Evolutionary conservation across 371 early-diverging fungal genomes (phyloP).

Genomic region (Polyrhizophydium stewartii): DNA sequence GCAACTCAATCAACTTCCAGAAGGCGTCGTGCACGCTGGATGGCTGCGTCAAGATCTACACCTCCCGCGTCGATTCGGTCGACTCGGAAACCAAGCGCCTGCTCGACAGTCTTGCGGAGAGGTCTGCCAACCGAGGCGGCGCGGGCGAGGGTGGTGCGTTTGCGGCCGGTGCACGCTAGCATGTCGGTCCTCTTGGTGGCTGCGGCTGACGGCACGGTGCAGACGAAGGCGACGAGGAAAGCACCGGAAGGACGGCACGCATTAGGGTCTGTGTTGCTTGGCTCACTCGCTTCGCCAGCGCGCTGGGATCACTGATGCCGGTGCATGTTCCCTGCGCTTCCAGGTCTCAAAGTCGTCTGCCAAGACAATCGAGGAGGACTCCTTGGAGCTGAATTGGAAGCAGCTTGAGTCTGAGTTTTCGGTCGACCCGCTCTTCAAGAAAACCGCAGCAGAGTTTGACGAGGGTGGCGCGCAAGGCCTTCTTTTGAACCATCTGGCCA

Average conservation of each 20-base stretch:
- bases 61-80: slow-evolving; percentile 98
- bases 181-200: no score
- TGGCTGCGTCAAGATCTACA: slow-evolving; percentile 98
- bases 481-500: slow-evolving; percentile 77
- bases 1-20: slow-evolving; percentile 98
- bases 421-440: slow-evolving; percentile 96
- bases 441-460: slow-evolving; percentile 96
- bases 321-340: no score
- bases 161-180: no score
- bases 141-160: no score
- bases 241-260: no score
- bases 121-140: not conserved
- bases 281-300: no score
- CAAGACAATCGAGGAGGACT: slow-evolving; percentile 77
- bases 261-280: no score
- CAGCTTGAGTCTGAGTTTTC: slow-evolving; percentile 88
- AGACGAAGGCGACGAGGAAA: no score
- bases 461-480: slow-evolving; percentile 96
- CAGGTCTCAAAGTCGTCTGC: not conserved
- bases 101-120: slow-evolving; percentile 69
- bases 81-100: slow-evolving; percentile 93
- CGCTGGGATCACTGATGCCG: no score
- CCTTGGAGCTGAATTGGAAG: slow-evolving; percentile 71
- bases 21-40: slow-evolving; percentile 99
- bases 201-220: no score